Percentiles rank a stretch among this genome's conserved stretches.
phyloP scores from a whole-genome alignment of 257 asterid genomes.

The Echium plantagineum region DNA sequence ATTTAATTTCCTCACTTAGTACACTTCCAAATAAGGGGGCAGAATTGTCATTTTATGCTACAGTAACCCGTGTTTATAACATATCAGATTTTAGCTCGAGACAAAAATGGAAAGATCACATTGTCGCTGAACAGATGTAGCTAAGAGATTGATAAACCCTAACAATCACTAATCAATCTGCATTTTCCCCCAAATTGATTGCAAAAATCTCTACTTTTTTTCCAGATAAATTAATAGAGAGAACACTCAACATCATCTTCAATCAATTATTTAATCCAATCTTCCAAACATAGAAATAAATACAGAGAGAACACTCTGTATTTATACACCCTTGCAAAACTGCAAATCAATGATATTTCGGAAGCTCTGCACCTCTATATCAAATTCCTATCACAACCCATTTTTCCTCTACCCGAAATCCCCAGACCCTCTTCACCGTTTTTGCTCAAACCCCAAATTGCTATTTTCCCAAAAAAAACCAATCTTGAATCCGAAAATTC shows the following conservation, averaged over 20 bases:
- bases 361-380: conserved; percentile 33
- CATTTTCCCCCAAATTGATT: too few species aligned
- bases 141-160: too few species aligned
- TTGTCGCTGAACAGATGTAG: too few species aligned
- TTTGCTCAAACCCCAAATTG: conserved; percentile 15
- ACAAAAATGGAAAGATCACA: too few species aligned
- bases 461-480: conserved; percentile 20
- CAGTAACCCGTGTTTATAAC: too few species aligned
- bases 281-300: background rate
- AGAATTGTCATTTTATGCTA: too few species aligned
- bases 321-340: too few species aligned
- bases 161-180: too few species aligned
- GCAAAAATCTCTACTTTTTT: background rate
- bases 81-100: too few species aligned
- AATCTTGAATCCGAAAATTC: conserved; percentile 14
- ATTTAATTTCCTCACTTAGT: too few species aligned
- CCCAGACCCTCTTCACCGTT: conserved; percentile 27
- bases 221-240: background rate
- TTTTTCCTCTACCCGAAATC: conserved; percentile 22
- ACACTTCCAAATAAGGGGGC: too few species aligned
- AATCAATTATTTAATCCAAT: background rate
- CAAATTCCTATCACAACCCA: conserved; percentile 32
- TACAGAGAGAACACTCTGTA: too few species aligned
- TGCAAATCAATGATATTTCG: conserved; percentile 51
- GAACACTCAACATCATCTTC: background rate